phyloP scores from a whole-genome alignment of 805 yeast genomes.

The Metschnikowia similis region DNA sequence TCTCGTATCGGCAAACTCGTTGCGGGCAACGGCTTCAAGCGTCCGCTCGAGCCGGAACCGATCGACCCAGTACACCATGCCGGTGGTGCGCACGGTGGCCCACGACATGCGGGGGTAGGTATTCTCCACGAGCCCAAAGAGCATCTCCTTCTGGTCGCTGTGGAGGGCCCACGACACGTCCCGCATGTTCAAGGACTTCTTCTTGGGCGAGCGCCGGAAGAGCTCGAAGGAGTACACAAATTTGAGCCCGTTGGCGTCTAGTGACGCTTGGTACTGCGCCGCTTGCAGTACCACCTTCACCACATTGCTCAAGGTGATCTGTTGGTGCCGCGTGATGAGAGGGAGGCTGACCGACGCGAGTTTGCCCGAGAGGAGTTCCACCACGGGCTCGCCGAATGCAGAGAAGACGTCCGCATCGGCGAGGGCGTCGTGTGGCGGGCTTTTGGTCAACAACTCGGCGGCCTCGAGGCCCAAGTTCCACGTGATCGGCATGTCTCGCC shows the following conservation, averaged over 20 bases:
- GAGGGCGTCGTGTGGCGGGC: neutral
- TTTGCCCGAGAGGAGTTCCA: conserved; percentile 51
- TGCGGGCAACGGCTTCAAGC: conserved; percentile 68
- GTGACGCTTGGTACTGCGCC: conserved; percentile 35
- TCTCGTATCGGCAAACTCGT: conserved; percentile 56
- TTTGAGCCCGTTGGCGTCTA: conserved; percentile 66
- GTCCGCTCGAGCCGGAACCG: conserved; percentile 30
- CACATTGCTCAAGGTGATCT: conserved; percentile 70
- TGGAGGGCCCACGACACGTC: conserved; percentile 87
- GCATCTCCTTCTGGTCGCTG: conserved; percentile 68
- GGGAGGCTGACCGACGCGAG: conserved; percentile 68
- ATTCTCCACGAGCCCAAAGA: conserved; percentile 48
- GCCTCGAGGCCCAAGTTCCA: conserved; percentile 34
- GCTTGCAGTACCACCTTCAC: conserved; percentile 61
- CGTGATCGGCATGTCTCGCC: conserved; percentile 30
- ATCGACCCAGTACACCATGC: conserved; percentile 66
- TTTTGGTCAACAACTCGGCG: conserved; percentile 1
- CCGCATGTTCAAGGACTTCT: conserved; percentile 60
- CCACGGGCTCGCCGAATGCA: conserved; percentile 39
- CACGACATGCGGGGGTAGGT: conserved; percentile 51
- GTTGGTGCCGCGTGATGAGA: conserved; percentile 85
- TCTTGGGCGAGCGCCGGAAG: conserved; percentile 48
- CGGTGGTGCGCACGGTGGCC: conserved; percentile 54
- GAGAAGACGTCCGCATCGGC: conserved; percentile 24
- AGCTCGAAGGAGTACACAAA: conserved; percentile 69